phyloP scores from a whole-genome alignment of 441 rosid genomes.

The Manihot esculenta region DNA sequence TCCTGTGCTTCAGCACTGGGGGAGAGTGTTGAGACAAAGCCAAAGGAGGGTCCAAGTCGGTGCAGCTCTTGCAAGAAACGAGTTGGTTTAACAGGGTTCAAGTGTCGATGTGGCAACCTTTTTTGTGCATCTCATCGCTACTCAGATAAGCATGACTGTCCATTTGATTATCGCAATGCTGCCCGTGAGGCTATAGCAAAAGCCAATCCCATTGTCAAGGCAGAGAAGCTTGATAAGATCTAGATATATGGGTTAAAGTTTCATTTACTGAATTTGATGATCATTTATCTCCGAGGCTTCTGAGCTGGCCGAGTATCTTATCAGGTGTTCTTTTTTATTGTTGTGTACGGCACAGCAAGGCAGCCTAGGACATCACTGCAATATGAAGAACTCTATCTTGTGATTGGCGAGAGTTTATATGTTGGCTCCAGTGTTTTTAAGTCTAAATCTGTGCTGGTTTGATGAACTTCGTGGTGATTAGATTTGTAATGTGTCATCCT shows the following conservation, averaged over 20 bases:
- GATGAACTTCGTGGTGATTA: conserved; percentile 37
- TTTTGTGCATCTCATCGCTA: conserved; percentile 75
- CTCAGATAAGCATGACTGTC: conserved; percentile 73
- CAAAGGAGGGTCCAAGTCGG: conserved; percentile 47
- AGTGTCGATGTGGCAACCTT: conserved; percentile 63
- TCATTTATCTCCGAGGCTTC: conserved; percentile 27
- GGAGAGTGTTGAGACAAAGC: conserved; percentile 43
- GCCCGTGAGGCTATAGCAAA: conserved; percentile 59
- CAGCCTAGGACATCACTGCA: conserved; percentile 33
- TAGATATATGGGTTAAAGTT: conserved; percentile 19
- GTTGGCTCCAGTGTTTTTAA: conserved; percentile 38
- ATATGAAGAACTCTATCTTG: conserved; percentile 39
- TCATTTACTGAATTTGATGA: conserved; percentile 21
- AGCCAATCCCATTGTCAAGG: conserved; percentile 59
- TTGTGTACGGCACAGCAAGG: conserved; percentile 30
- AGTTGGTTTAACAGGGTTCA: conserved; percentile 68
- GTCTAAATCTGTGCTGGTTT: conserved; percentile 42
- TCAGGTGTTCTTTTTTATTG: conserved; percentile 41
- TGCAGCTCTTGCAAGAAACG: conserved; percentile 55
- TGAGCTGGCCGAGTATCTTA: conserved; percentile 33
- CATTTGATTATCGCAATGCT: conserved; percentile 59
- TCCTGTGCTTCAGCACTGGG: conserved; percentile 35
- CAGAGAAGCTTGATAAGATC: conserved; percentile 57
- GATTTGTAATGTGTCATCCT: conserved; percentile 29
- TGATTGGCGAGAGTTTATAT: conserved; percentile 36